These are phyloP conservation scores for Clitoria ternatea DNA, from an alignment of 306 rosid species.

Conservation along the genomic window DNA sequence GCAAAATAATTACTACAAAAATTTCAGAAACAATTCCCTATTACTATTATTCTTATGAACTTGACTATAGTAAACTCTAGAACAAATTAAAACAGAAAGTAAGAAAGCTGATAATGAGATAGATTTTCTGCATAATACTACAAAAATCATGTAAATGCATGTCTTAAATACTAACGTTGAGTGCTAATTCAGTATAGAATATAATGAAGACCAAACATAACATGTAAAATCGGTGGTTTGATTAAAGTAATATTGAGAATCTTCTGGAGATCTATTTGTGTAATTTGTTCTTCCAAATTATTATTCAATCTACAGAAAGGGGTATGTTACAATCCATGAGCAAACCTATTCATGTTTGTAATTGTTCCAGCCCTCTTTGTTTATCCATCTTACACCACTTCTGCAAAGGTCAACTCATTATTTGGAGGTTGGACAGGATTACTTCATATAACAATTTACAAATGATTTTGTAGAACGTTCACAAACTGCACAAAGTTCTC, in stretches of 20 bases:
- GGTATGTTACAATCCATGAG: too few species aligned
- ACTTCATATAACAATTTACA: background rate
- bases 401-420: background rate
- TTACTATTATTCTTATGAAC: background rate
- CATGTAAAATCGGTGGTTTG: background rate
- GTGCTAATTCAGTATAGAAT: background rate
- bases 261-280: background rate
- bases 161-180: background rate
- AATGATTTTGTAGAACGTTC: background rate
- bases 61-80: conserved; percentile 6
- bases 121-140: background rate
- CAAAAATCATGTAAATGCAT: background rate
- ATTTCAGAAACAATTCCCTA: background rate
- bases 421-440: background rate
- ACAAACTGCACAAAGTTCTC: conserved; percentile 1
- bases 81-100: background rate
- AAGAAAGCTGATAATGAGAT: background rate
- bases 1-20: background rate
- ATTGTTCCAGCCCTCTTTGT: background rate
- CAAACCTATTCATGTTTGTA: too few species aligned
- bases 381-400: conserved; percentile 2
- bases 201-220: conserved; percentile 16
- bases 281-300: background rate
- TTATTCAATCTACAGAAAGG: conserved; percentile 4
- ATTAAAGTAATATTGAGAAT: background rate